Percentiles rank a stretch among this genome's conserved stretches.
phyloP scores from a whole-genome alignment of 129 eudicot species.

The Deinandra increscens region DNA sequence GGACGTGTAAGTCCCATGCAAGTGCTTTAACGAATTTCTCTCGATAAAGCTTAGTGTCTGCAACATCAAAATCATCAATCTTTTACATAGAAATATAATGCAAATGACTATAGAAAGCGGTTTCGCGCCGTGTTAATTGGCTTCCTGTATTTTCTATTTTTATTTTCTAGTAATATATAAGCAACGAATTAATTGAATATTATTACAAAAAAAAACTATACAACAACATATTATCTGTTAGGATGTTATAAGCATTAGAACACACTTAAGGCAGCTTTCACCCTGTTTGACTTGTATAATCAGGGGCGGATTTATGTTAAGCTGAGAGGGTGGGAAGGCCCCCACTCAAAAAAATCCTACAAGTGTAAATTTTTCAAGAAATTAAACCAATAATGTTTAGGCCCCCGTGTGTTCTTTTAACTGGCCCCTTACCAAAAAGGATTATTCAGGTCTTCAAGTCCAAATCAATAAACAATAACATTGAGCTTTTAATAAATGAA shows the following conservation, averaged over 20 bases:
- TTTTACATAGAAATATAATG: neutral
- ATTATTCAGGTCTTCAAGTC: too few species aligned
- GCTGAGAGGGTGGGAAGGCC: too few species aligned
- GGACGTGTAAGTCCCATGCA: conserved; percentile 84
- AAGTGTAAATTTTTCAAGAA: too few species aligned
- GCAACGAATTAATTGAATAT: neutral
- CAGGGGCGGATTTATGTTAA: too few species aligned
- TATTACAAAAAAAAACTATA: neutral
- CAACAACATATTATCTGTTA: neutral
- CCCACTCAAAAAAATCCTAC: too few species aligned
- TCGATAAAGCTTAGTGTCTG: conserved; percentile 93
- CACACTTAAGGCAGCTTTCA: neutral
- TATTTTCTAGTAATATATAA: neutral
- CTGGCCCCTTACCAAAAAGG: too few species aligned
- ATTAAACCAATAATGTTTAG: too few species aligned
- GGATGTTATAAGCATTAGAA: conserved; percentile 3
- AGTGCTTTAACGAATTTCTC: conserved; percentile 92
- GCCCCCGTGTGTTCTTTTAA: too few species aligned
- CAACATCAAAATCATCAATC: conserved; percentile 24
- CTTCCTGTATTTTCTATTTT: neutral
- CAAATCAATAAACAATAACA: too few species aligned
- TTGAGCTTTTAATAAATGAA: too few species aligned
- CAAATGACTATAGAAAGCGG: neutral
- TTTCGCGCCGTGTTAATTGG: neutral
- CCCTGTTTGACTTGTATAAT: neutral